Evolutionary conservation across 352 stramenopile genomes (phyloP).

Genomic region (Achlya hypogyna): DNA sequence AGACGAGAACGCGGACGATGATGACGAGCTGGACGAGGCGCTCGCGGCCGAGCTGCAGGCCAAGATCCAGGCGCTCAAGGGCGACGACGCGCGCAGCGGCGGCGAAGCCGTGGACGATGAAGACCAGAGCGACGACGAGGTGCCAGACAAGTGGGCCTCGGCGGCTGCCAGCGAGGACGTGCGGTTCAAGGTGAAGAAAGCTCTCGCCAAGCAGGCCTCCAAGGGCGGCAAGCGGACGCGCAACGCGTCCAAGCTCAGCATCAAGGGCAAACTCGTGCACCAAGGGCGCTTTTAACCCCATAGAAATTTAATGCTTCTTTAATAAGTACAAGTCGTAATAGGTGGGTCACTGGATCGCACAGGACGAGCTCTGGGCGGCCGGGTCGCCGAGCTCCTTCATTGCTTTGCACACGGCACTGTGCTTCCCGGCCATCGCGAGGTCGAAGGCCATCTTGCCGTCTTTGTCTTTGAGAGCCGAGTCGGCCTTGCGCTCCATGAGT

Average conservation of each 20-base stretch:
- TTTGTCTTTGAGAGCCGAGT: slow-evolving; percentile 81
- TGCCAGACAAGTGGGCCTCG: not conserved
- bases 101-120: slow-evolving; percentile 31
- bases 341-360: slow-evolving; percentile 53
- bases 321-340: slow-evolving; percentile 5
- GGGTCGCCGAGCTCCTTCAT: slow-evolving; percentile 90
- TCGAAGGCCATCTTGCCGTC: slow-evolving; percentile 89
- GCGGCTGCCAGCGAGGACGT: slow-evolving; percentile 26
- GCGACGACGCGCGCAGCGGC: slow-evolving; percentile 25
- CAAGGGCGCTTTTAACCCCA: slow-evolving; percentile 64
- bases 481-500: slow-evolving; percentile 85
- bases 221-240: slow-evolving; percentile 46
- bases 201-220: slow-evolving; percentile 50
- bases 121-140: slow-evolving; percentile 25
- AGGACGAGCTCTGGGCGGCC: slow-evolving; percentile 73
- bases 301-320: slow-evolving; percentile 8
- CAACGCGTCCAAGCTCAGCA: slow-evolving; percentile 75
- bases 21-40: slow-evolving; percentile 26
- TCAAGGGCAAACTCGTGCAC: slow-evolving; percentile 79
- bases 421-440: slow-evolving; percentile 87
- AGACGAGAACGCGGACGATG: slow-evolving; percentile 32
- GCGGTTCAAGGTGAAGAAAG: slow-evolving; percentile 49
- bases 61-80: slow-evolving; percentile 25
- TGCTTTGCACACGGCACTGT: slow-evolving; percentile 87
- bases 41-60: slow-evolving; percentile 22